Percentiles rank a stretch among this genome's conserved stretches.
phyloP scores from a whole-genome alignment of 176 grass and related monocot species.

The Juncus effusus region DNA sequence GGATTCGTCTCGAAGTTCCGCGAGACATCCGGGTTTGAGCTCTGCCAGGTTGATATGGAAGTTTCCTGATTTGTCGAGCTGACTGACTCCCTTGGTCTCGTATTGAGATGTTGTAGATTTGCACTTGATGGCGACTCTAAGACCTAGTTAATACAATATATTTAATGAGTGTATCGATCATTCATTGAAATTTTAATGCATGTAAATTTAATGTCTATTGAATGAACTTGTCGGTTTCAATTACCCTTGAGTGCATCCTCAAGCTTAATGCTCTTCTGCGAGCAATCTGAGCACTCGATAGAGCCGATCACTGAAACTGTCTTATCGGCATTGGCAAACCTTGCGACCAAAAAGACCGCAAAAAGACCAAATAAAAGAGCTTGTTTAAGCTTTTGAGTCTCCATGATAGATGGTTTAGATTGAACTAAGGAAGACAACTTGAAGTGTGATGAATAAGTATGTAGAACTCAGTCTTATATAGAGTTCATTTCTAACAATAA shows the following conservation, averaged over 20 bases:
- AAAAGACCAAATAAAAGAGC: constrained; percentile 16
- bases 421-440: neutral
- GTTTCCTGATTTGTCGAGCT: constrained; percentile 19
- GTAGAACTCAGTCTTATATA: constrained; percentile 25
- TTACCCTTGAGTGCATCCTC: too few relatives aligned
- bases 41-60: constrained; percentile 8
- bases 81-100: constrained; percentile 21
- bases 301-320: neutral
- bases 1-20: constrained; percentile 7
- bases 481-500: neutral
- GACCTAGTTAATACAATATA: neutral
- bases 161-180: too few relatives aligned
- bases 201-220: too few relatives aligned
- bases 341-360: constrained; percentile 14
- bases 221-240: too few relatives aligned
- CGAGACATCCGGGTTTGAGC: constrained; percentile 17
- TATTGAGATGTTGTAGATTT: constrained; percentile 13
- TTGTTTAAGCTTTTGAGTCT: neutral
- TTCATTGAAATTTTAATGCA: too few relatives aligned
- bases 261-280: too few relatives aligned
- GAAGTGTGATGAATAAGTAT: neutral
- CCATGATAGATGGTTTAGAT: constrained; percentile 5
- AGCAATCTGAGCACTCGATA: too few relatives aligned
- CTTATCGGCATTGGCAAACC: constrained; percentile 21
- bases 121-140: constrained; percentile 26